Evolutionary conservation across 257 asterid species (phyloP), one percentile per base, ranked within the genome.

Genomic region (Sherardia arvensis): DNA sequence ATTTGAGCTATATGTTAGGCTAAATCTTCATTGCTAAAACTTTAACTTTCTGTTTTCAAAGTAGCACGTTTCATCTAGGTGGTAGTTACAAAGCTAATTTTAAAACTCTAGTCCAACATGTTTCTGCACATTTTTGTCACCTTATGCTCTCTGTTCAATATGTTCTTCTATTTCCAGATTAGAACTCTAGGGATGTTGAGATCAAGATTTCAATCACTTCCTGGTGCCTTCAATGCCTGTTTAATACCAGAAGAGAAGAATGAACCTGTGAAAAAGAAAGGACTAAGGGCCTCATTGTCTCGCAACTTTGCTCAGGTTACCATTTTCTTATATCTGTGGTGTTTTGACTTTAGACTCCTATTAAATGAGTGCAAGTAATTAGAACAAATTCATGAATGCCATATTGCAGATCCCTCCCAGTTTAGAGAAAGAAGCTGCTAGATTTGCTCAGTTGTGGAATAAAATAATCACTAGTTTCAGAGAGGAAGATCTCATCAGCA

Each of bases 381-480:
- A 40, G 21, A 53, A 61, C 30, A 53, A 71, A 45, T 67, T 30
- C 55, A 45, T 75, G 65, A 63, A 55, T 74, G 32, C 59, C 69
- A 48, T 32, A 58, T 51, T 67, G 60, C 78, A 93, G 99, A 86
- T 85, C 59, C 92, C 88, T 61, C 87, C 97, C 73, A 85, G 79
- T 54, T 81, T 83, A 71, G 97, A 87, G 75, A 90, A 85, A 75
- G 90, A 77, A 74, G 94, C 97, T 72, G 99, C 99, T 30, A 85
- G 96, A 75, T 93, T 93, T 85, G 97, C 99, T 76, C 99, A 93
- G 78, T 70, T 93, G 79, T 93, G 99, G 99, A 93, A 93, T 82
- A 85, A 87, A 83, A 93, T 93, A 45, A 83, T 93, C 71, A 79
- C 96, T 55, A 93, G 99, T 77, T 93, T 93, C 80, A 84, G 97